Evolutionary conservation across 495 filamentous ascomycete genomes (phyloP).

Genomic region (Xylaria sp.): DNA sequence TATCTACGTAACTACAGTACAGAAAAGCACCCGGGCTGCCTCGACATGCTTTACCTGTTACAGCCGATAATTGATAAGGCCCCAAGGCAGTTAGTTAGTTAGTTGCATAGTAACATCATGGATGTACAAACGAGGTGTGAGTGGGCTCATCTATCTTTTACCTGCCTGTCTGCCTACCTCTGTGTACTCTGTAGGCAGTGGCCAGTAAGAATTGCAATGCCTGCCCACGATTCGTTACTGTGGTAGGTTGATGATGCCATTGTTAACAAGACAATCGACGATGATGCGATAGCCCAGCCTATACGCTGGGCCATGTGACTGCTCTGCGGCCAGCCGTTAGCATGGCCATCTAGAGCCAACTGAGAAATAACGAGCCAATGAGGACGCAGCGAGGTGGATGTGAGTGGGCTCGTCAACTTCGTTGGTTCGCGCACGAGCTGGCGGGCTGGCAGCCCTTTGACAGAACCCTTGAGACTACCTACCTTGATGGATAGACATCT

Average conservation of each 20-base stretch:
- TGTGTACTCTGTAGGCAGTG: not conserved
- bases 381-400: not conserved
- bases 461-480: too few relatives aligned
- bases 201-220: conserved; percentile 10
- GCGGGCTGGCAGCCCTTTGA: not conserved
- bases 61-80: not conserved
- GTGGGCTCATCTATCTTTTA: not conserved
- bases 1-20: not conserved
- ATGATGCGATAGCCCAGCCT: conserved; percentile 12
- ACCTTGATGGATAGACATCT: not conserved
- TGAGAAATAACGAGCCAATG: not conserved
- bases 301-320: conserved; percentile 17
- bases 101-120: not conserved
- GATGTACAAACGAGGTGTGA: not conserved
- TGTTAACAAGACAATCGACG: conserved; percentile 9
- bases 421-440: too few relatives aligned
- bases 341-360: not conserved
- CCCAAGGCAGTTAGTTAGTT: not conserved
- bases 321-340: not conserved
- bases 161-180: not conserved
- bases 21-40: not conserved
- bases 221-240: not conserved
- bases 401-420: conserved; percentile 13
- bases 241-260: conserved; percentile 1
- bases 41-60: not conserved